These are phyloP conservation scores for Hirsutella thompsonii DNA, from an alignment of 2,329 filamentous ascomycete genomes.

Conservation along the genomic window DNA sequence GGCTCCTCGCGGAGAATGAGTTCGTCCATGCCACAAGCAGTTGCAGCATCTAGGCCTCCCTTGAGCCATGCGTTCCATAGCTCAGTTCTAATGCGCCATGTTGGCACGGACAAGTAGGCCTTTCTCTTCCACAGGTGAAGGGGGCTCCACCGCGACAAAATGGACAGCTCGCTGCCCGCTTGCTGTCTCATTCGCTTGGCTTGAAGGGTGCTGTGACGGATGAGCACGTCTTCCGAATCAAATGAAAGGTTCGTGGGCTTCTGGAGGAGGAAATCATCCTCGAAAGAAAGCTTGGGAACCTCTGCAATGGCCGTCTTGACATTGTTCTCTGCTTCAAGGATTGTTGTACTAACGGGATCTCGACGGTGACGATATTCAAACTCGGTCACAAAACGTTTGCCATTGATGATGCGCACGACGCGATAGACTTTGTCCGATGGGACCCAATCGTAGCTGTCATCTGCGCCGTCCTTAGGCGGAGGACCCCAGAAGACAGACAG, in stretches of 20 bases:
- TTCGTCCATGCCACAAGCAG: constrained; percentile 36
- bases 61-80: constrained; percentile 38
- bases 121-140: constrained; percentile 12
- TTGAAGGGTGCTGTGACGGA: constrained; percentile 16
- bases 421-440: constrained; percentile 21
- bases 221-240: constrained; percentile 20
- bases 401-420: constrained; percentile 15
- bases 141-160: constrained; percentile 12
- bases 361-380: constrained; percentile 21
- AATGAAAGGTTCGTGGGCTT: constrained; percentile 17
- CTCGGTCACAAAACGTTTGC: constrained; percentile 15
- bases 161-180: constrained; percentile 8
- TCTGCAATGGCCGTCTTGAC: constrained; percentile 10
- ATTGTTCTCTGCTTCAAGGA: constrained; percentile 11
- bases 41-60: constrained; percentile 31
- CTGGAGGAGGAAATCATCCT: constrained; percentile 14
- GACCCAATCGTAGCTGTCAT: constrained; percentile 17
- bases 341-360: constrained; percentile 20
- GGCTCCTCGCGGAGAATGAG: constrained; percentile 30
- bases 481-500: constrained; percentile 23
- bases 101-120: constrained; percentile 24
- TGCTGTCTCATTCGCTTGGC: constrained; percentile 12
- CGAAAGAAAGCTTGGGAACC: constrained; percentile 13
- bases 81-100: constrained; percentile 31
- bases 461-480: constrained; percentile 11